Evolutionary conservation across 495 filamentous ascomycete genomes (phyloP).

Genomic region (Cryomyces antarcticus): DNA sequence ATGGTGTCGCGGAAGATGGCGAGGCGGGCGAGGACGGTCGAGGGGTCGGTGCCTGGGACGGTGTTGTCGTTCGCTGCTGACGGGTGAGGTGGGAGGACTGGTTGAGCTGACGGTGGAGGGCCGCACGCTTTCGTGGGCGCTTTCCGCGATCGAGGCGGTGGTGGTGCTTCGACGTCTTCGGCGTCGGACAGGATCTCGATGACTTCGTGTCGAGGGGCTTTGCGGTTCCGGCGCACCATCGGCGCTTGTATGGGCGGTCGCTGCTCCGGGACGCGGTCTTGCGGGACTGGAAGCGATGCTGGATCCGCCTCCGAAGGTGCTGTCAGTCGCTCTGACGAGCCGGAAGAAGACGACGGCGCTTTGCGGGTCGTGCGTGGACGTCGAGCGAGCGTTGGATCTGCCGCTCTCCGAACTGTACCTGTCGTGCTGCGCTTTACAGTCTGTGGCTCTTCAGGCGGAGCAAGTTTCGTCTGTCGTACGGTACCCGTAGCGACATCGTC

Average conservation of each 20-base stretch:
- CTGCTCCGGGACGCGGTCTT: no score
- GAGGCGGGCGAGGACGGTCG: conserved; percentile 12
- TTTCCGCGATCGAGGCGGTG: conserved; percentile 2
- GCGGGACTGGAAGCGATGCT: no score
- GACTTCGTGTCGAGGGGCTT: conserved; percentile 1
- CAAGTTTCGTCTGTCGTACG: no score
- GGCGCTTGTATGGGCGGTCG: no score
- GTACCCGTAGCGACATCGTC: no score
- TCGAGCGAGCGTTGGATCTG: conserved; percentile 8
- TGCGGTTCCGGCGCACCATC: no score
- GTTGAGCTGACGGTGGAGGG: conserved; percentile 5
- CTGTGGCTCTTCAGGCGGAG: no score
- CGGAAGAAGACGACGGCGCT: not conserved
- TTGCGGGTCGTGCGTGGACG: conserved; percentile 4
- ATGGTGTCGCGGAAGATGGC: conserved; percentile 17
- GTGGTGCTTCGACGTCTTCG: conserved; percentile 2
- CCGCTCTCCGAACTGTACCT: conserved; percentile 1
- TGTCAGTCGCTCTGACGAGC: not conserved
- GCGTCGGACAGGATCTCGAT: conserved; percentile 9
- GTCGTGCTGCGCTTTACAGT: no score
- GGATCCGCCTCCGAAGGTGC: no score
- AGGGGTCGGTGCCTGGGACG: conserved; percentile 13
- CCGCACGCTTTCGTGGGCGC: conserved; percentile 2
- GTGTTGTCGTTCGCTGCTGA: not conserved
- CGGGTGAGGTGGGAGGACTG: not conserved